Evolutionary conservation across 2,329 filamentous ascomycete species (phyloP).

Genomic region (Annulohypoxylon truncatum): DNA sequence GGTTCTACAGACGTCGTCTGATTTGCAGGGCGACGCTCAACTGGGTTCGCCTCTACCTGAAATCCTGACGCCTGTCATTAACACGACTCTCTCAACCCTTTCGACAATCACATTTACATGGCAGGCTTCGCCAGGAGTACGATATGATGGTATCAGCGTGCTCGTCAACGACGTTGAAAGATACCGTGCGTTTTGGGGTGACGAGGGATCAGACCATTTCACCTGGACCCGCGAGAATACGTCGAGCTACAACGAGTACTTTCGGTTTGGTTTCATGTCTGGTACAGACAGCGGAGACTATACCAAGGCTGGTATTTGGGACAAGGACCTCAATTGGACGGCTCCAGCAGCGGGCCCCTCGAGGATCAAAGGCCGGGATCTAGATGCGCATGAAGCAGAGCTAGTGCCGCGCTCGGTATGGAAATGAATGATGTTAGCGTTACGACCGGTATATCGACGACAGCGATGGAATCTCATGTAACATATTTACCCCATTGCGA

Average conservation of each 20-base stretch:
- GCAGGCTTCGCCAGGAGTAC: slow-evolving; percentile 59
- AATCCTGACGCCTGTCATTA: slow-evolving; percentile 62
- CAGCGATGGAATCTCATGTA: neutral
- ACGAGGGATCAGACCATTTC: slow-evolving; percentile 63
- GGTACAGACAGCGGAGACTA: slow-evolving; percentile 76
- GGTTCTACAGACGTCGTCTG: slow-evolving; percentile 83
- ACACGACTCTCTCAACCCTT: slow-evolving; percentile 60
- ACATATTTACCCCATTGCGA: neutral
- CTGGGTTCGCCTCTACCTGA: slow-evolving; percentile 70
- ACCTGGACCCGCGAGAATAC: slow-evolving; percentile 67
- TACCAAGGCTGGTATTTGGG: slow-evolving; percentile 80
- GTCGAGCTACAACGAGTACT: slow-evolving; percentile 72
- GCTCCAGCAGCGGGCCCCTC: slow-evolving; percentile 73
- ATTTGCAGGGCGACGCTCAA: slow-evolving; percentile 76
- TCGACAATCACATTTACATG: slow-evolving; percentile 75
- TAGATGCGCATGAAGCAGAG: slow-evolving; percentile 34
- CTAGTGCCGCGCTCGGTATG: slow-evolving; percentile 26
- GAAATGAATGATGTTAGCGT: slow-evolving; percentile 27
- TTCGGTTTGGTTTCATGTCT: slow-evolving; percentile 79
- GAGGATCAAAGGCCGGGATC: slow-evolving; percentile 51
- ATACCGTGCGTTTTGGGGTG: slow-evolving; percentile 76
- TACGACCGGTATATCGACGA: slow-evolving; percentile 17
- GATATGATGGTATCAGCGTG: slow-evolving; percentile 81
- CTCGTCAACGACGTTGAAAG: slow-evolving; percentile 89
- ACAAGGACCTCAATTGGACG: slow-evolving; percentile 71